Percentiles rank a stretch among this genome's conserved stretches.
Conservation (phyloP, 257 asterid genomes). For the Primulina huaijiensis region DNA sequence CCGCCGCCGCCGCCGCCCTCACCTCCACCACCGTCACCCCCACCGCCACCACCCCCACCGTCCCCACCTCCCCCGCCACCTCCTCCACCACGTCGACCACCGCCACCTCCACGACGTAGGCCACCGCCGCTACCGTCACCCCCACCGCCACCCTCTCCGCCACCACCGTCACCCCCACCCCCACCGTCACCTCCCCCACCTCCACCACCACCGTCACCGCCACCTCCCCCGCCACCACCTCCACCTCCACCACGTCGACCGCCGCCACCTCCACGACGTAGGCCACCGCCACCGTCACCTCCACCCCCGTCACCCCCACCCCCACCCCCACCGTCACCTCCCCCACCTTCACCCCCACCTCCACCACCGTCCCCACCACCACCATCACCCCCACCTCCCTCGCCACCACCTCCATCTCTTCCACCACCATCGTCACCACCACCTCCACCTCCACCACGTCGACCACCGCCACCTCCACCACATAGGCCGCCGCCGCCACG, state of each 20-base stretch:
- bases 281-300: neutral
- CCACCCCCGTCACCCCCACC: neutral
- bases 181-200: neutral
- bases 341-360: neutral
- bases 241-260: neutral
- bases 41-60: neutral
- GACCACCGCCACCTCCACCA: neutral
- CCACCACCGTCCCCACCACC: neutral
- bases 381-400: neutral
- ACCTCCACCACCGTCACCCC: neutral
- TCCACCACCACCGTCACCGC: accelerated
- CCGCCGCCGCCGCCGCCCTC: neutral
- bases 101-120: neutral
- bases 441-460: neutral
- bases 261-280: neutral
- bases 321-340: neutral
- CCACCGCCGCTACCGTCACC: neutral
- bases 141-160: neutral
- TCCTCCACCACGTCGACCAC: neutral
- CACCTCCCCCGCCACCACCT: neutral
- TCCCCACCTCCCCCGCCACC: neutral
- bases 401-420: neutral
- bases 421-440: neutral
- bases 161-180: neutral
- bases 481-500: neutral